Evolutionary conservation across 768 basidiomycete species (phyloP), one percentile per base, ranked within the genome.

Genomic region (Mycena vitilis): DNA sequence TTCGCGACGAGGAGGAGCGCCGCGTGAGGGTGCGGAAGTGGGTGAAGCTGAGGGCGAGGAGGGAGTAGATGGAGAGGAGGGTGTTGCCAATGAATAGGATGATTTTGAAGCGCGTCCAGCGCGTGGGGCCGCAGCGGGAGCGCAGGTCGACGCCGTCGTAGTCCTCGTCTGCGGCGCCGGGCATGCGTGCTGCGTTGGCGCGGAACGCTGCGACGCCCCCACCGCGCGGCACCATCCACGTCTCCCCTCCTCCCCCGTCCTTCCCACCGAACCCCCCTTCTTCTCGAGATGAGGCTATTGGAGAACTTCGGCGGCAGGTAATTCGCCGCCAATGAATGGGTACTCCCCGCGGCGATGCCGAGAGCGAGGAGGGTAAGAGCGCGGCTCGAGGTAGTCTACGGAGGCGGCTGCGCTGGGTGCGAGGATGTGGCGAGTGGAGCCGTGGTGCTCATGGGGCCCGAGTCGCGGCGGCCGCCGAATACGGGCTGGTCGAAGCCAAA

Each of bases 271-370:
- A 25, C 13, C 48, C 54, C 54, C 2, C 70, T 53, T 30, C 68
- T 38, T 75, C 83, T 48, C 75, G 78, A 71, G 77, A 81, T 67
- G 78, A 79, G 77, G 72, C 74, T 78, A 70, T 75, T 74, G 25
- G 87, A 85, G 80, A 89, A 89, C 78, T 90, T 90, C 60, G 81
- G 75, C 15, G 89, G 89, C 30, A 90, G 82, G 75, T 89, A 90
- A 76, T 89, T 87, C 73, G 86, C 79, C 38, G 81, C 81, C 62
- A 88, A 82, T 20, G 83, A 85, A 38, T 75, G 71, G 0, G 63
- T 40, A 58, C 63, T 64, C 16, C 45, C 45, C 2, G 62, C 16
- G 63, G 68, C 8, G 68, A 60, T 44, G 23, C 20, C 11, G 66
- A 34, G 2, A 63, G 25, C 45, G 25, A 20, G 48, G 82, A 45